Evolutionary conservation across 768 basidiomycete genomes (phyloP).

Genomic region (Hericium coralloides): DNA sequence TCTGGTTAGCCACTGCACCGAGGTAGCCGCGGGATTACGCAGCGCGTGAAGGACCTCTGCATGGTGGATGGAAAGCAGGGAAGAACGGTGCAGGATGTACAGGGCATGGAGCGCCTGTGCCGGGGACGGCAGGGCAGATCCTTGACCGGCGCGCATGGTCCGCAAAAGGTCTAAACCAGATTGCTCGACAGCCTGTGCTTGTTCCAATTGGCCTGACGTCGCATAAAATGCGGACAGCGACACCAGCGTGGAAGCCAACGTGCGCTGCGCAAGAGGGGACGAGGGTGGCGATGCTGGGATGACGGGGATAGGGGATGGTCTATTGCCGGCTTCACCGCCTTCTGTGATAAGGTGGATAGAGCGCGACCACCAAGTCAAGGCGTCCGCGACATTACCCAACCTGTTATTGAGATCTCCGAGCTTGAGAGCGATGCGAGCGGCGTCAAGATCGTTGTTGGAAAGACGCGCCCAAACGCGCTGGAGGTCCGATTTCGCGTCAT

Average conservation of each 20-base stretch:
- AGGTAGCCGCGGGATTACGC: conserved; percentile 30
- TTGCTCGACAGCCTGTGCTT: conserved; percentile 52
- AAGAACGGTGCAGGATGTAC: conserved; percentile 63
- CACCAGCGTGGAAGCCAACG: conserved; percentile 49
- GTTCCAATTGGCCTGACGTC: conserved; percentile 41
- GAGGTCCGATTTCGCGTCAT: conserved; percentile 48
- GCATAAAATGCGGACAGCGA: conserved; percentile 69
- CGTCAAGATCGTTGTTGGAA: conserved; percentile 29
- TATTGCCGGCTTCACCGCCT: conserved; percentile 21
- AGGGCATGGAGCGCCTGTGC: conserved; percentile 56
- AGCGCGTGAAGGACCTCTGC: conserved; percentile 61
- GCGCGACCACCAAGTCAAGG: conserved; percentile 61
- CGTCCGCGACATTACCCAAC: conserved; percentile 42
- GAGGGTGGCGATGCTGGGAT: conserved; percentile 35
- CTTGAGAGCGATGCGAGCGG: conserved; percentile 52
- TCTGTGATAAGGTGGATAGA: conserved; percentile 36
- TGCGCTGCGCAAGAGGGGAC: conserved; percentile 57
- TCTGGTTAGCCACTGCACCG: conserved; percentile 45
- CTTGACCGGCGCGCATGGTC: conserved; percentile 39
- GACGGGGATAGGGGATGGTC: conserved; percentile 10
- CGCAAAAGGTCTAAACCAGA: conserved; percentile 45
- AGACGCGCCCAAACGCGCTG: conserved; percentile 48
- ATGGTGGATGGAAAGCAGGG: conserved; percentile 64
- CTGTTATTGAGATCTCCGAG: conserved; percentile 58
- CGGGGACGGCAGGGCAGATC: conserved; percentile 35